phyloP scores from a whole-genome alignment of 371 early-diverging fungal genomes.

The Dichotomocladium elegans region DNA sequence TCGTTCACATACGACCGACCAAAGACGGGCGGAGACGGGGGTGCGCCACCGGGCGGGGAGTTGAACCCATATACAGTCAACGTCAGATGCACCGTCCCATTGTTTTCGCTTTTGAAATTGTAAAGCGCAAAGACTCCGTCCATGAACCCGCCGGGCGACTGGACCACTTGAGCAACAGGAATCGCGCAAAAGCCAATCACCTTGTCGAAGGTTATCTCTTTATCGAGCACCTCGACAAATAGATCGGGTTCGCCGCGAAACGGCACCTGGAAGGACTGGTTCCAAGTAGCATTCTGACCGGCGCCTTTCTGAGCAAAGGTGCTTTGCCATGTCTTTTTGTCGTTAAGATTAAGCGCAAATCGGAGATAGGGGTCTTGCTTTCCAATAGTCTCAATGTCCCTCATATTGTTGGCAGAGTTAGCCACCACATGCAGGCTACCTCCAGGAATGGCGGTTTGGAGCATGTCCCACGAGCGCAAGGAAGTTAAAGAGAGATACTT shows the following conservation, averaged over 20 bases:
- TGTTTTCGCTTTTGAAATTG: slow-evolving; percentile 37
- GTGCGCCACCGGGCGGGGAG: slow-evolving; percentile 25
- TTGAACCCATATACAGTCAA: slow-evolving; percentile 48
- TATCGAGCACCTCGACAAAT: slow-evolving; percentile 52
- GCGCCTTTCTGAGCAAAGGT: slow-evolving; percentile 53
- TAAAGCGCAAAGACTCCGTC: slow-evolving; percentile 48
- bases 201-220: slow-evolving; percentile 42
- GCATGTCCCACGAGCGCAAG: too few species aligned
- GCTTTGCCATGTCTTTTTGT: slow-evolving; percentile 50
- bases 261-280: slow-evolving; percentile 46
- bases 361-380: slow-evolving; percentile 58
- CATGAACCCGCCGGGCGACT: slow-evolving; percentile 45
- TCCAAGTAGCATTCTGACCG: slow-evolving; percentile 49
- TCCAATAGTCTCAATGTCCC: slow-evolving; percentile 39
- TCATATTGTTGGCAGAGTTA: slow-evolving; percentile 36
- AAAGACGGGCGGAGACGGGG: slow-evolving; percentile 26
- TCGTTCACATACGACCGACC: slow-evolving; percentile 45
- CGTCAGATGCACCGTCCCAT: slow-evolving; percentile 43
- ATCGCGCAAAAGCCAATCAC: slow-evolving; percentile 60
- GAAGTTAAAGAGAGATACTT: too few species aligned
- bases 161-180: slow-evolving; percentile 51
- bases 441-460: slow-evolving; percentile 5
- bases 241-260: slow-evolving; percentile 49
- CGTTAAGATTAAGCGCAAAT: slow-evolving; percentile 39
- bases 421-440: slow-evolving; percentile 29